Conservation (phyloP, 345 rosid species). For the Euphorbia lathyris region DNA sequence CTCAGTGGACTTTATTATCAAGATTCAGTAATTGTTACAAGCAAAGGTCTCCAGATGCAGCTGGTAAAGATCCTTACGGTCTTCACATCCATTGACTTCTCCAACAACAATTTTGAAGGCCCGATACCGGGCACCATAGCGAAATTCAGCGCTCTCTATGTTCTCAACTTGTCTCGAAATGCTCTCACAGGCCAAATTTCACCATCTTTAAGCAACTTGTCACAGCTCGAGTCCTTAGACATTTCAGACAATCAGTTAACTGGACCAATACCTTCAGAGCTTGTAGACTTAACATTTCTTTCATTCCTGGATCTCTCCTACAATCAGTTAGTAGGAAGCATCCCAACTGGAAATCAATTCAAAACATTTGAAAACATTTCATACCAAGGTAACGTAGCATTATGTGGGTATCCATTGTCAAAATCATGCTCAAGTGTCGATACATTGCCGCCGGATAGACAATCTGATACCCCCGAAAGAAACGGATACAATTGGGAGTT, state of each 20-base stretch:
- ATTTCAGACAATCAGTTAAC: slow-evolving; percentile 10
- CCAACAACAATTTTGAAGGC: no score
- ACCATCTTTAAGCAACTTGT: neutral
- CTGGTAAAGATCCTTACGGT: slow-evolving; percentile 38
- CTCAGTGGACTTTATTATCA: slow-evolving; percentile 21
- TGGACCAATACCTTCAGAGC: slow-evolving; percentile 20
- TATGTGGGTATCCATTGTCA: no score
- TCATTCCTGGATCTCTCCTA: slow-evolving; percentile 18
- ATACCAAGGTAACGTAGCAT: no score
- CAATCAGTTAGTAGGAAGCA: slow-evolving; percentile 5
- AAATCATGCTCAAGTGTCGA: neutral
- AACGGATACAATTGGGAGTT: slow-evolving; percentile 40
- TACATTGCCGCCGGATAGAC: neutral
- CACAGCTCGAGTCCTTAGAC: slow-evolving; percentile 20
- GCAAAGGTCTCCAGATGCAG: slow-evolving; percentile 31
- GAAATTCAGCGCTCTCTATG: slow-evolving; percentile 11
- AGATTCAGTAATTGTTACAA: slow-evolving; percentile 36
- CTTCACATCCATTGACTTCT: slow-evolving; percentile 35
- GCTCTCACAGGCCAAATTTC: slow-evolving; percentile 6
- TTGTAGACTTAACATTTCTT: slow-evolving; percentile 15
- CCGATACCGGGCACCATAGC: slow-evolving; percentile 16
- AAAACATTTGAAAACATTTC: no score
- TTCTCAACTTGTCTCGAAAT: slow-evolving; percentile 27
- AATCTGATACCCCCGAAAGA: neutral
- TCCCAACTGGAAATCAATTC: no score